A percentile compares a stretch with the other conserved stretches of the same genome.
Conservation (phyloP, 768 basidiomycete species). For the Tricholoma flavovirens region DNA sequence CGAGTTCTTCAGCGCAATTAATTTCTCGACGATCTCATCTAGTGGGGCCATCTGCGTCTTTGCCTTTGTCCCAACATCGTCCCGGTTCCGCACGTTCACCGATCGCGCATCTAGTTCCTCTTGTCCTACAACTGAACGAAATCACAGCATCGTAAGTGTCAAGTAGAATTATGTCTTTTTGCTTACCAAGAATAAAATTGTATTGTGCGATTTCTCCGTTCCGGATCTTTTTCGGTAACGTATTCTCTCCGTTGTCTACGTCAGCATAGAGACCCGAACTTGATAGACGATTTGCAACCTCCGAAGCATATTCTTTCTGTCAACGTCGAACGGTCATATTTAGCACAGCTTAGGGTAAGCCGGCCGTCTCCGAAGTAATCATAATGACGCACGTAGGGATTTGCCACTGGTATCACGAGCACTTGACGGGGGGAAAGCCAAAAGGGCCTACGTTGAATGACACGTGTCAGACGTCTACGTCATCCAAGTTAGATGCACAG, state of each 20-base stretch:
- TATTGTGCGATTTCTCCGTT: constrained; percentile 97
- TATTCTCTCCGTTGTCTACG: constrained; percentile 88
- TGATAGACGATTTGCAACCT: constrained; percentile 65
- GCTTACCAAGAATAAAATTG: constrained; percentile 92
- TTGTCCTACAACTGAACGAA: constrained; percentile 79
- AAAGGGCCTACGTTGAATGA: constrained; percentile 1
- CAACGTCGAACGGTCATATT: constrained; percentile 8
- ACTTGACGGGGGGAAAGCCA: constrained; percentile 98
- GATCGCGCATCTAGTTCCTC: constrained; percentile 82
- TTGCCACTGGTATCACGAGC: constrained; percentile 89
- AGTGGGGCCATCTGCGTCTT: constrained; percentile 71
- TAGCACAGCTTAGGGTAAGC: constrained; percentile 11
- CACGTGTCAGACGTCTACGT: not conserved
- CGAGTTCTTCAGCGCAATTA: constrained; percentile 63
- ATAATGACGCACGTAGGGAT: constrained; percentile 64
- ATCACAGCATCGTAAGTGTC: constrained; percentile 1
- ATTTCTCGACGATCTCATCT: constrained; percentile 62
- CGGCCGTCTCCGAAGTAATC: not conserved
- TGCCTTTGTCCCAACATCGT: constrained; percentile 84
- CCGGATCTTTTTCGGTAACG: constrained; percentile 93
- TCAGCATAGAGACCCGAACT: constrained; percentile 79
- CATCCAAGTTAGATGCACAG: not conserved
- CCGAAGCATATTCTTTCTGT: constrained; percentile 86
- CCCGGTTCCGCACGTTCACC: constrained; percentile 94
- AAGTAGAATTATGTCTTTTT: not conserved